Percentiles rank a stretch among this genome's conserved stretches.
Evolutionary conservation across 495 filamentous ascomycete genomes (phyloP).

Genomic region (Aspergillus conjunctus): DNA sequence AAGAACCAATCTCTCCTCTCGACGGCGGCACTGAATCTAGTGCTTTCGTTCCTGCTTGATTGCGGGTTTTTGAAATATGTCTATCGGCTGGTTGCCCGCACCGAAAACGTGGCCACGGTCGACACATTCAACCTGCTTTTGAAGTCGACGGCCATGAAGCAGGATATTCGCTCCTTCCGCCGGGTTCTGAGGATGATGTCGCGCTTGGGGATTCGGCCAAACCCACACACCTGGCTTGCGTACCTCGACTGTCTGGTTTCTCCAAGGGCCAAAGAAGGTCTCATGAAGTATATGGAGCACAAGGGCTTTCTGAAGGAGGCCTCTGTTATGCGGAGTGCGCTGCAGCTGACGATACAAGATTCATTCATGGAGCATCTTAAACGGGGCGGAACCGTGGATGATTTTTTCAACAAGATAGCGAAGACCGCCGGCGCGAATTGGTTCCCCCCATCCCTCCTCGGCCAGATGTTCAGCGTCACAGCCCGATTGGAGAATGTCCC

Average conservation of each 20-base stretch:
- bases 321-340: constrained; percentile 24
- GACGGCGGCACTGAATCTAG: constrained; percentile 44
- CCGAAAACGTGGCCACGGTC: constrained; percentile 40
- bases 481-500: constrained; percentile 25
- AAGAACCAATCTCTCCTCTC: constrained; percentile 34
- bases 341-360: constrained; percentile 38
- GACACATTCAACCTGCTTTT: constrained; percentile 52
- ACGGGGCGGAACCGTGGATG: constrained; percentile 34
- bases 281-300: constrained; percentile 41
- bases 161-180: constrained; percentile 39
- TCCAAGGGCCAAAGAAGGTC: constrained; percentile 31
- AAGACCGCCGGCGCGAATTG: constrained; percentile 34
- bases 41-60: constrained; percentile 41
- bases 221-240: constrained; percentile 47
- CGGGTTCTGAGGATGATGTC: constrained; percentile 38
- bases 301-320: constrained; percentile 34
- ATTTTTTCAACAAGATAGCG: constrained; percentile 39
- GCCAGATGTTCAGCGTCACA: constrained; percentile 40
- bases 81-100: constrained; percentile 31
- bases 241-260: constrained; percentile 39
- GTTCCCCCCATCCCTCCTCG: constrained; percentile 37
- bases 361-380: constrained; percentile 38
- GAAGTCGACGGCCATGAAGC: constrained; percentile 35
- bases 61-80: constrained; percentile 33
- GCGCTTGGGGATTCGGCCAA: constrained; percentile 38